Evolutionary conservation across 805 yeast genomes (phyloP), one percentile per base, ranked within the genome.

Genomic region (Wickerhamiella sorbophila): DNA sequence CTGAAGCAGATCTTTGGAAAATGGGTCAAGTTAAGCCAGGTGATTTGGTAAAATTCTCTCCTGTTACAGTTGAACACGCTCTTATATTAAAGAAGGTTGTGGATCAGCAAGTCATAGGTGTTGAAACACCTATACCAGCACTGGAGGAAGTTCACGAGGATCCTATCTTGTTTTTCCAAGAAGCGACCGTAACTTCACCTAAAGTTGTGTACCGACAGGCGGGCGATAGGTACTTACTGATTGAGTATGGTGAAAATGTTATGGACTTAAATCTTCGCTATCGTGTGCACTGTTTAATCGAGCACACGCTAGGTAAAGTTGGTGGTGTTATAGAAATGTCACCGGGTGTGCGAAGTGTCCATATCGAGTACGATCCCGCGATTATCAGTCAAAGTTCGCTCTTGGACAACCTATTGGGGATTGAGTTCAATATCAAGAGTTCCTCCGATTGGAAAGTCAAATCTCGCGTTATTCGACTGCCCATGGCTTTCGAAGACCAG

Each of bases 1-100:
- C 85, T 12, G 93, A 86, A 56, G 84, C 93, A 33, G 98, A 91
- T 65, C 75, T 91, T 79, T 88, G 97, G 97, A 91, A 91, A 66
- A 82, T 91, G 57, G 98, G 98, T 37, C 97, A 88, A 65, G 87
- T 84, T 34, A 87, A 83, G 61, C 96, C 97, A 4, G 97, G 97
- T 56, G 97, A 91, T 56, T 53, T 61, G 38, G 76, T 88, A 46
- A 72, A 72, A 50, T 88, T 91, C 67, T 75, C 76, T 43, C 95
- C 96, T 31, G 69, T 91, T 35, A 54, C 75, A 14, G 79, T 73
- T 52, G 76, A 72, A 24, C 63, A 70, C 44, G 95, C 97, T 5
- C 66, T 80, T 49, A 59, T 59, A 15, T 65, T 87, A 60, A 80
- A 75, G 60, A 53, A 54, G 21, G 59, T 64, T 1, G 93, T 80